Base-by-base conservation (phyloP, 768 basidiomycete species). In the Psilocybe tampanensis region DNA sequence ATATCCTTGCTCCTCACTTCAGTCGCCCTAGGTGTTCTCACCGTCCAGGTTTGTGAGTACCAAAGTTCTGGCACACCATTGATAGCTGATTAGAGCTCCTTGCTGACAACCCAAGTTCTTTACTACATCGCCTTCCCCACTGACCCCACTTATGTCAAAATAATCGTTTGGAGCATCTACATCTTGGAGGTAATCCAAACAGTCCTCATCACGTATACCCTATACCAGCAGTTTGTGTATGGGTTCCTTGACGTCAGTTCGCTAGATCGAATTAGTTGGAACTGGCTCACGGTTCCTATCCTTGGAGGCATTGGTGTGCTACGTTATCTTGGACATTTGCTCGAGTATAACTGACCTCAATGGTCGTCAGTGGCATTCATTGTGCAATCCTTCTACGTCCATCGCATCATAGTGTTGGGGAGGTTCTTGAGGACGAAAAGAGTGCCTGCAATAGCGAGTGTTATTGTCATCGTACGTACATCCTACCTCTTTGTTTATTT, bases 91-190 rank as follows among this genome's bases (percentile, higher is more conserved):
- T 9, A 29, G 29, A n/a, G n/a, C n/a, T n/a, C n/a, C n/a, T n/a
- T n/a, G n/a, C n/a, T 29, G 29, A 29, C 29, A 5, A 9, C 36
- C 50, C 3, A 18, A 56, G 55, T 34, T 32, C 24, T 56, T n/a
- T 56, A 56, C 23, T 43, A 50, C 24, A 24, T 56, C 12, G 24
- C 56, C 12, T 58, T 58, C 36, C 51, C 51, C 7, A 7, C 24
- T n/a, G 56, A 58, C 17, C 13, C 51, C 9, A 9, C 47, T 1
- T 44, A 34, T 22, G 8, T 34, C 33, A 58, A 53, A 47, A 8
- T 48, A 13, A 23, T 47, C 6, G 56, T 58, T 1, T 58, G 52
- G 18, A 36, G 44, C 15, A 26, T 58, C 8, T 58, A 47, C 17
- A 19, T n/a, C 2, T 24, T 53, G 8, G 56, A 58, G 33, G 7